Conservation (phyloP, 2,329 filamentous ascomycete genomes). For the Leptographium procerum region DNA sequence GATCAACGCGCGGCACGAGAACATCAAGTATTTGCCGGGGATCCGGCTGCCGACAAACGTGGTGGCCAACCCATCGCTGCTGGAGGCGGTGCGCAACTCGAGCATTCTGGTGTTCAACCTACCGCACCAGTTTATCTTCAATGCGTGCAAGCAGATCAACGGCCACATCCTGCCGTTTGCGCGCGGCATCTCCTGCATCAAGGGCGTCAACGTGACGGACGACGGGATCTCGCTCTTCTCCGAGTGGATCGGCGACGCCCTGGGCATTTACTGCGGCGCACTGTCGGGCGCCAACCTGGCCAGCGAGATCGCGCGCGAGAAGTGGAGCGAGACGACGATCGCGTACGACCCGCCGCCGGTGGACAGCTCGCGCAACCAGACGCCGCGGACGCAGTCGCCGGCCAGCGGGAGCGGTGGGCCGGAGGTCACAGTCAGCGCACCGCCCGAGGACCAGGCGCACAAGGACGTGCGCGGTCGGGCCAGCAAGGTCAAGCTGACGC, state of each 20-base stretch:
- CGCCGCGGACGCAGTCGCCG: conserved; percentile 38
- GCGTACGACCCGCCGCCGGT: conserved; percentile 87
- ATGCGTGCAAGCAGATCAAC: conserved; percentile 71
- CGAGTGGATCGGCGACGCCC: conserved; percentile 80
- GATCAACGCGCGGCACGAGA: conserved; percentile 91
- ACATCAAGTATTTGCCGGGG: conserved; percentile 93
- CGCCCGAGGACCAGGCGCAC: conserved; percentile 26
- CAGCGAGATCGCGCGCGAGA: conserved; percentile 79
- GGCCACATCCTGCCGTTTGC: conserved; percentile 88
- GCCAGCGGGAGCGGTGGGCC: no score
- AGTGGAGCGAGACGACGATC: conserved; percentile 94
- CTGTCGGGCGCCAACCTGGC: conserved; percentile 95
- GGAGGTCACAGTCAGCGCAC: conserved; percentile 38
- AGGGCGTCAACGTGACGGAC: conserved; percentile 87
- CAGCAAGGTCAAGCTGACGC: conserved; percentile 58
- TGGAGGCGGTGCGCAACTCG: conserved; percentile 69
- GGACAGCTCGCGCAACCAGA: conserved; percentile 65
- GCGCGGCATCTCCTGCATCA: conserved; percentile 93
- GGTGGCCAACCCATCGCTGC: conserved; percentile 69
- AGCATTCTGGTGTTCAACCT: conserved; percentile 93
- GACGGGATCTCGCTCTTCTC: conserved; percentile 82
- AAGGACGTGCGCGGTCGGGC: conserved; percentile 56
- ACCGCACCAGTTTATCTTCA: conserved; percentile 88
- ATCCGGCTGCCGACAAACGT: conserved; percentile 75
- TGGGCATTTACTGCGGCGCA: conserved; percentile 94